Evolutionary conservation across 116 monocot species (phyloP), one percentile per base, ranked within the genome.

Genomic region (Phalaenopsis hybrid): DNA sequence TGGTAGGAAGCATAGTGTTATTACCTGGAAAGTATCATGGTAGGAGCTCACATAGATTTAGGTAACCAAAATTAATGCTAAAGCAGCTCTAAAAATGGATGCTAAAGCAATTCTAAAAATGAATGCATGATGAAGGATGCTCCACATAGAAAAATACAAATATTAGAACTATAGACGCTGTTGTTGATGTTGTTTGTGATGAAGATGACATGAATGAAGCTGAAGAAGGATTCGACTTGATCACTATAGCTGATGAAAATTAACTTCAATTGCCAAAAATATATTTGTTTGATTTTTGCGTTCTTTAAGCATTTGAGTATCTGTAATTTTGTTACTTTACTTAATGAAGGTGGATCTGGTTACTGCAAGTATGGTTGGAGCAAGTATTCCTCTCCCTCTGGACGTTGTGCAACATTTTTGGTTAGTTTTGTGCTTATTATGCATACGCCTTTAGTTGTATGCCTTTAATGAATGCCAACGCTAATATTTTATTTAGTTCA

Each of bases 311-410:
- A 72, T 72, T 77, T 51, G 77, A 77, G 12, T 51, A 31, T 52
- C 20, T 77, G 51, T 50, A 49, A 4, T 51, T 28, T 52, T 20
- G 77, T 28, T 52, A 52, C 78, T 83, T 72, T 68, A 9, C 44
- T 41, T 6, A 63, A 17, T 85, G 61, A 79, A 97, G 97, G 97
- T 89, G 97, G 97, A 84, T 97, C 94, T 63, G 97, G 97, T 58
- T 97, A 97, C 73, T 92, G 94, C 83, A 96, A 96, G 78, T 96
- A 91, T 89, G 96, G 96, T 69, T 94, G 92, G 94, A 94, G 96
- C 92, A 94, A 96, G 88, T 92, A 90, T 88, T n/a, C 65, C 80
- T 80, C 86, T 85, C 96, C 96, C 76, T 96, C 96, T 55, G 96
- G 96, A 57, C 96, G 94, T 34, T 96, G 94, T 86, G 92, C 94